phyloP scores from a whole-genome alignment of 2,329 filamentous ascomycete species.

The Knufia fluminis region DNA sequence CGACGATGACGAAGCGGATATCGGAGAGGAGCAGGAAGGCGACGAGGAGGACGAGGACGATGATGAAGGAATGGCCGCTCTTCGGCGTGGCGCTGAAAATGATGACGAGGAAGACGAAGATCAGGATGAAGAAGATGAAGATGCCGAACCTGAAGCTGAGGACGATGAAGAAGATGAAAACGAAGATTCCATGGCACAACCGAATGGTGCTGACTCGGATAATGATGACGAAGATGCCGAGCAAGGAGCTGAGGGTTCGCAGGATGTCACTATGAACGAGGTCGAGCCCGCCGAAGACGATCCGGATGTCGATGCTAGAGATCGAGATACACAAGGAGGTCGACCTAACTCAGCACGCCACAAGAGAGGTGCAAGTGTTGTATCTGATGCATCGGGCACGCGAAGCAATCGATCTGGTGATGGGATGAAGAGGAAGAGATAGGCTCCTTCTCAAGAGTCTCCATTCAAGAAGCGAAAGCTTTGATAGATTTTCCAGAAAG shows the following conservation, averaged over 20 bases:
- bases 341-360: slow-evolving; percentile 30
- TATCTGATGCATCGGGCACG: slow-evolving; percentile 53
- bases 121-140: slow-evolving; percentile 11
- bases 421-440: slow-evolving; percentile 20
- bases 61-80: slow-evolving; percentile 10
- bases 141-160: slow-evolving; percentile 7
- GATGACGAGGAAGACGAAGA: slow-evolving; percentile 14
- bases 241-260: slow-evolving; percentile 8
- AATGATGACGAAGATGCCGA: slow-evolving; percentile 9
- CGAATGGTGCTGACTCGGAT: not conserved
- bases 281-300: slow-evolving; percentile 9
- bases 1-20: slow-evolving; percentile 8
- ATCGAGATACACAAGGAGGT: slow-evolving; percentile 12
- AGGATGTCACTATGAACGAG: slow-evolving; percentile 11
- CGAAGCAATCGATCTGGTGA: slow-evolving; percentile 22
- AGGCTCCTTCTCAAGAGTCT: not conserved
- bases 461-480: not conserved
- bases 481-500: too few species aligned
- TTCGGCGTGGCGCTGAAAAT: slow-evolving; percentile 5
- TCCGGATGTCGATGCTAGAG: slow-evolving; percentile 9
- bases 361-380: slow-evolving; percentile 75
- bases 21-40: slow-evolving; percentile 11
- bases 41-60: slow-evolving; percentile 10
- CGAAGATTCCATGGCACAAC: slow-evolving; percentile 1
- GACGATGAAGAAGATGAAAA: slow-evolving; percentile 14